phyloP scores from a whole-genome alignment of 2,329 filamentous ascomycete genomes.

The Dothidotthia symphoricarpi region DNA sequence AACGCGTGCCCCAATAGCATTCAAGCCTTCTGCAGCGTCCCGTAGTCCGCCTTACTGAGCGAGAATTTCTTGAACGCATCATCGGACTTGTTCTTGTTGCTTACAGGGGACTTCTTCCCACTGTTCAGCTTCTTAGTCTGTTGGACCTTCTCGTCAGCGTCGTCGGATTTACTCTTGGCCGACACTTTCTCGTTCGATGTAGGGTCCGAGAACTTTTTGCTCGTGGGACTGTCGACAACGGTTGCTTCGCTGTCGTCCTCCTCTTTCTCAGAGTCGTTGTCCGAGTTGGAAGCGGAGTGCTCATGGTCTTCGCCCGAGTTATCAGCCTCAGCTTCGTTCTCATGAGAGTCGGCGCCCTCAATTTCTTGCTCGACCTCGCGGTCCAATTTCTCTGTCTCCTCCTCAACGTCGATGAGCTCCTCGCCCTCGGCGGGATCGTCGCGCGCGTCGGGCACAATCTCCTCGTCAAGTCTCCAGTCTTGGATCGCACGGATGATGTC shows the following conservation, averaged over 20 bases:
- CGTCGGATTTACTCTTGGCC: no score
- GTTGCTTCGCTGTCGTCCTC: constrained; percentile 6
- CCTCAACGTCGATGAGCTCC: constrained; percentile 34
- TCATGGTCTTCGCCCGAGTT: constrained; percentile 8
- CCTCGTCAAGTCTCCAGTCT: constrained; percentile 53
- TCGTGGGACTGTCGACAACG: constrained; percentile 10
- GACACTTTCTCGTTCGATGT: constrained; percentile 2
- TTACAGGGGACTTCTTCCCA: constrained; percentile 3
- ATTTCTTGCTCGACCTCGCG: constrained; percentile 28
- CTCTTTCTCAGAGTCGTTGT: constrained; percentile 4
- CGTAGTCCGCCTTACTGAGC: constrained; percentile 8
- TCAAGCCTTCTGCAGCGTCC: constrained; percentile 3
- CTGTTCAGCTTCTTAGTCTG: constrained; percentile 9
- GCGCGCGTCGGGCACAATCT: constrained; percentile 51
- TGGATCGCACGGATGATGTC: constrained; percentile 56
- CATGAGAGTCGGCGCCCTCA: constrained; percentile 19
- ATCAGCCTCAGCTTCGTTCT: constrained; percentile 33
- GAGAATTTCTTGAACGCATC: no score
- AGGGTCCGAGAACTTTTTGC: constrained; percentile 4
- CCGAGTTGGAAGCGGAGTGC: not conserved
- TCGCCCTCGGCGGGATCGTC: constrained; percentile 45
- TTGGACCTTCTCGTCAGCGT: no score
- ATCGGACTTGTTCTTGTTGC: constrained; percentile 5
- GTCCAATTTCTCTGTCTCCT: constrained; percentile 41
- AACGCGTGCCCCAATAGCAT: no score